These are phyloP conservation scores for Populus hybrid DNA, from an alignment of 441 rosid species.

Conservation along the genomic window DNA sequence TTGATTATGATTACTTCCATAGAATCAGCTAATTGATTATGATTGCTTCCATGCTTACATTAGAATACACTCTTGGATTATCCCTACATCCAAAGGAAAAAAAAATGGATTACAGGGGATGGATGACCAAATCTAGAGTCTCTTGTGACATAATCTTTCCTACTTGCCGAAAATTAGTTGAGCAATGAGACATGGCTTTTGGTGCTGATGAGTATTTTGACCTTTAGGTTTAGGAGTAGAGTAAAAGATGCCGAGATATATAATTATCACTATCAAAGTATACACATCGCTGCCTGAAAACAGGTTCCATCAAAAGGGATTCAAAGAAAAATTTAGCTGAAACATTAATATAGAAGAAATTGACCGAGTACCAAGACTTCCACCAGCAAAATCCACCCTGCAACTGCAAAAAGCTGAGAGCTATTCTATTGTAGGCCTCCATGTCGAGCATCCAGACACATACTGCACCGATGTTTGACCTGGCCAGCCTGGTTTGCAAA, in stretches of 20 bases:
- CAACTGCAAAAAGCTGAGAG: neutral
- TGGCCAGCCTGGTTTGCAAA: neutral
- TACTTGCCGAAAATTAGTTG: neutral
- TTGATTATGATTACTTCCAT: neutral
- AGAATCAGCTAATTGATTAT: neutral
- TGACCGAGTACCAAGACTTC: neutral
- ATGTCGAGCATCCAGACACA: neutral
- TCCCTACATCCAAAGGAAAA: neutral
- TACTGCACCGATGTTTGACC: neutral
- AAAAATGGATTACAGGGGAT: neutral
- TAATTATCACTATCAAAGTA: neutral
- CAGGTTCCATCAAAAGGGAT: neutral
- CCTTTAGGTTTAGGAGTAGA: neutral
- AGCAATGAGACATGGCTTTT: neutral
- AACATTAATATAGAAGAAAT: neutral
- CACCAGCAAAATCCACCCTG: neutral
- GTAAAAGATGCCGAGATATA: neutral
- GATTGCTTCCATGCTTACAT: neutral
- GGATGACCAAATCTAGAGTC: neutral
- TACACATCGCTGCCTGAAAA: neutral
- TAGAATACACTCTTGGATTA: conserved; percentile 16
- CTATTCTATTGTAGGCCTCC: neutral
- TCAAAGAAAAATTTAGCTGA: conserved; percentile 3
- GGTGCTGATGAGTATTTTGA: neutral
- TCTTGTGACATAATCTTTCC: neutral